Evolutionary conservation across 2,329 filamentous ascomycete species (phyloP), one percentile per base, ranked within the genome.

Genomic region (Phialophora chinensis): DNA sequence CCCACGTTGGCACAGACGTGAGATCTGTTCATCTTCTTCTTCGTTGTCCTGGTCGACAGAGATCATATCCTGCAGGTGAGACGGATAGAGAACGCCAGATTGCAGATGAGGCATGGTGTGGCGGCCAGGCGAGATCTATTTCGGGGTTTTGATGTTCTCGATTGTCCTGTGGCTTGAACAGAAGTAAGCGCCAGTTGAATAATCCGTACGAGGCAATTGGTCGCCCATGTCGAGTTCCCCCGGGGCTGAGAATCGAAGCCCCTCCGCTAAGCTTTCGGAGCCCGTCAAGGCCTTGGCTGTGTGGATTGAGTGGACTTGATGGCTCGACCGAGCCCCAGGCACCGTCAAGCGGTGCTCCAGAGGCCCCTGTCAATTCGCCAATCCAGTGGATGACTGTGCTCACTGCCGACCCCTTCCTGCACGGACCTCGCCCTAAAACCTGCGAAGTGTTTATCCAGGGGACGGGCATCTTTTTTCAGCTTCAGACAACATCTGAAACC

Each of bases 231-330:
- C 57, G 12, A 44, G 20, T 33, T 53, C 8, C n/a, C n/a, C 8
- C 31, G 25, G 20, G 38, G 61, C 53, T 54, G 29, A 25, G 35
- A 29, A n/a, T 35, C 52, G 27, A 44, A 44, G 38, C 38, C 44
- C 35, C 50, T 55, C 29, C 17, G 60, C 35, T 62, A 63, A 63
- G 65, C 65, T 63, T 66, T 47, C 65, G 65, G 65, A 60, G 60
- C 53, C 65, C 65, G 65, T 63, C 57, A 14, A 57, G 54, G 27
- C n/a, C 35, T 31, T 31, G 52, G 31, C 47, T 35, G 33, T 14
- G 47, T 54, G 47, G 47, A 50, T 61, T 50, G 17, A 44, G 38
- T 44, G 38, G 38, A 44, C 38, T n/a, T 44, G 38, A 17, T 44
- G 38, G 38, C 17, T 17, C 38, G 38, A 44, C 38, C 47, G 59